Evolutionary conservation across 2,329 filamentous ascomycete species (phyloP).

Genomic region (Chrysoporthe puriensis): DNA sequence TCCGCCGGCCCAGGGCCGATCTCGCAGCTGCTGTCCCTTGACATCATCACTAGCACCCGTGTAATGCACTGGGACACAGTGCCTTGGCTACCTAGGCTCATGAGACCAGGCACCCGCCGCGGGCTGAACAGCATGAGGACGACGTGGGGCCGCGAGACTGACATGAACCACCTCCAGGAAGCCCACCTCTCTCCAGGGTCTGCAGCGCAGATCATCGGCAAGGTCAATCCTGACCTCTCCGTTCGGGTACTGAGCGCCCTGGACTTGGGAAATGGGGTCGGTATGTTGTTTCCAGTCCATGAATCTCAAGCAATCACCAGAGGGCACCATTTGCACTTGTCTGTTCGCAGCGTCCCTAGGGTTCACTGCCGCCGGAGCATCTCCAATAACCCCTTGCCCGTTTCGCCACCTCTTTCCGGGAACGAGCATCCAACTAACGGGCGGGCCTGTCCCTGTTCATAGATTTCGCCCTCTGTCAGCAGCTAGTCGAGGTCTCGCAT

Average conservation of each 20-base stretch:
- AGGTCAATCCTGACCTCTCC: slow-evolving; percentile 73
- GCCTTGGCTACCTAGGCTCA: neutral
- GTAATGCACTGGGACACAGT: neutral
- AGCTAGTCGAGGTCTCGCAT: slow-evolving; percentile 86
- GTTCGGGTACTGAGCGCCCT: slow-evolving; percentile 71
- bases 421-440: neutral
- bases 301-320: neutral
- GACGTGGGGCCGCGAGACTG: slow-evolving; percentile 1
- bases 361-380: neutral
- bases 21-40: neutral
- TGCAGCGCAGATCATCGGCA: slow-evolving; percentile 77
- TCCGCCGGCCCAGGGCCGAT: neutral
- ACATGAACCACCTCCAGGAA: slow-evolving; percentile 54
- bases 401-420: neutral
- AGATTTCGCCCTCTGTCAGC: slow-evolving; percentile 78
- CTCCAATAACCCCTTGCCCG: neutral
- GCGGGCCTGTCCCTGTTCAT: neutral
- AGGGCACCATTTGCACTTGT: neutral
- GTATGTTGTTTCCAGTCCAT: slow-evolving; percentile 53
- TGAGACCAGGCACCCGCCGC: neutral
- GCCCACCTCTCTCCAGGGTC: slow-evolving; percentile 71
- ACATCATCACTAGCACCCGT: neutral
- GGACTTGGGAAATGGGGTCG: slow-evolving; percentile 70
- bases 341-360: neutral
- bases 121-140: neutral